Evolutionary conservation across 495 filamentous ascomycete species (phyloP).

Genomic region (Aspergillus bridgeri): DNA sequence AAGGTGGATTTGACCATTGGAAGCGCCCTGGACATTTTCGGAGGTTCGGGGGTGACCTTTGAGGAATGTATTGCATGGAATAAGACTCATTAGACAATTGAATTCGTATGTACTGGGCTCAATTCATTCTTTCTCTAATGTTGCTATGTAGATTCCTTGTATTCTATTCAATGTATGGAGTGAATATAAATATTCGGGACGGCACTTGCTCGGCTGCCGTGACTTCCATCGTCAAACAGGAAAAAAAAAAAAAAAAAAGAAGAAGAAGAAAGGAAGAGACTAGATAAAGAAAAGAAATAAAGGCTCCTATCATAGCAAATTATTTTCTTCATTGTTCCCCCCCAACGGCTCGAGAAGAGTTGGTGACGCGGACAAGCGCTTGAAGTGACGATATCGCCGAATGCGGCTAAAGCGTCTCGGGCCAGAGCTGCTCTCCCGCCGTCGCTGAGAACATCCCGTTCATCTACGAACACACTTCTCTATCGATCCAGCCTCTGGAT

Average conservation of each 20-base stretch:
- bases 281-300: too few relatives aligned
- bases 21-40: constrained; percentile 93
- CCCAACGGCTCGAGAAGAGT: background rate
- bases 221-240: too few relatives aligned
- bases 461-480: constrained; percentile 1
- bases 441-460: constrained; percentile 23
- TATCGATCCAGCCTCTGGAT: background rate
- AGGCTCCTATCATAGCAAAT: too few relatives aligned
- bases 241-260: too few relatives aligned
- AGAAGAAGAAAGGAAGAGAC: too few relatives aligned
- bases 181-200: too few relatives aligned
- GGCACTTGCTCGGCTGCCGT: too few relatives aligned
- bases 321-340: too few relatives aligned
- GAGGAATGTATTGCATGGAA: constrained; percentile 91
- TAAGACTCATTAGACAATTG: constrained; percentile 27
- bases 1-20: constrained; percentile 94
- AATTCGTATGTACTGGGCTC: too few relatives aligned
- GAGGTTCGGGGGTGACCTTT: constrained; percentile 79
- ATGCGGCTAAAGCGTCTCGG: constrained; percentile 31
- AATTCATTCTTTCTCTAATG: too few relatives aligned
- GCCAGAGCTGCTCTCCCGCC: constrained; percentile 30
- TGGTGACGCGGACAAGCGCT: background rate
- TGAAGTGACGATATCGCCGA: constrained; percentile 15
- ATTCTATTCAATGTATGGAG: too few relatives aligned
- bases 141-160: too few relatives aligned